Base-by-base conservation (phyloP, 495 filamentous ascomycete species). In the Letharia columbiana region DNA sequence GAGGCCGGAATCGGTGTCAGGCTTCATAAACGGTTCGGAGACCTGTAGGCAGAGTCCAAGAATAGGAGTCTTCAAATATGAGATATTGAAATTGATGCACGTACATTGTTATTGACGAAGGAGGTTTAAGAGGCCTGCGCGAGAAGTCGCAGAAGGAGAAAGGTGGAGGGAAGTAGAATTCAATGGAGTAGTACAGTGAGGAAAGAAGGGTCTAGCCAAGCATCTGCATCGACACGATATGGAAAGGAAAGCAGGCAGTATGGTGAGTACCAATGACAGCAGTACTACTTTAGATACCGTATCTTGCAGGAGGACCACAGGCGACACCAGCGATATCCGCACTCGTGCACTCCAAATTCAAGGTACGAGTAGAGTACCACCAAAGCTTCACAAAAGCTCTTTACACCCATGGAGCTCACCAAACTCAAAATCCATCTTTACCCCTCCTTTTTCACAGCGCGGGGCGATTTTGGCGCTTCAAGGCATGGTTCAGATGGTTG, bases 1-100 rank as follows among this genome's bases (percentile, higher is more conserved):
- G 70, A 64, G 41, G 44, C 50, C 40, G 28, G 41, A 31, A 49
- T 61, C 62, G 45, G 47, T 31, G 67, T 70, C 61, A 70, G 68
- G 66, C 65, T 63, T 64, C 35, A 42, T 57, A 3, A 54, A 33
- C 18, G 42, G 42, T 33, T 39, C 49, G 47, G 49, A 49, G 40
- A 33, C 9, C 52, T 59, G 20, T 35, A 37, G 50, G 37, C 52
- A 35, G n/a, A 17, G 45, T 20, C 2, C 28, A 37, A 31, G 44
- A 44, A 54, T 39, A 50, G 64, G 37, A 44, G 45, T 61, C 6
- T 50, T 33, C 39, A 59, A 41, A 15, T 49, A 45, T 57, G 57
- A 59, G 35, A 47, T 28, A 58, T 49, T 56, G 44, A 68, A 62
- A 40, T 0, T 35, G 47, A 41, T 62, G 54, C 44, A 69, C 67